Conservation (phyloP, 257 asterid species). For the Salvia rosmarinus region DNA sequence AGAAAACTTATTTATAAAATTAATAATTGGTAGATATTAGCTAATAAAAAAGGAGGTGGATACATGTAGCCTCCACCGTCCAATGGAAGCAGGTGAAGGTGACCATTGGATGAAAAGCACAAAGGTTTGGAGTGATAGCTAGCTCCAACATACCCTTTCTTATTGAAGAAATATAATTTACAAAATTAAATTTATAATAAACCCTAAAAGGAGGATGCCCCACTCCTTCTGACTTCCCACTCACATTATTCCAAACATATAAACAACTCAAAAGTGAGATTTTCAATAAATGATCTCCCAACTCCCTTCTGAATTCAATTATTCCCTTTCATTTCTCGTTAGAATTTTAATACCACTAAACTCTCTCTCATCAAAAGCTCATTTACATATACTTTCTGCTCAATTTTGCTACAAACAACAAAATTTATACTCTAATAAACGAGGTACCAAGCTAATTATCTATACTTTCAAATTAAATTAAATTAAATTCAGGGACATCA, state of each 20-base stretch:
- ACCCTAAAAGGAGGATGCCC: constrained; percentile 48
- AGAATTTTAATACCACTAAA: constrained; percentile 36
- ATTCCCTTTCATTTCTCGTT: constrained; percentile 52
- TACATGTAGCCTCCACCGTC: constrained; percentile 24
- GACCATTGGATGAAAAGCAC: constrained; percentile 54
- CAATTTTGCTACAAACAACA: constrained; percentile 53
- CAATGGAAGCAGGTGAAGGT: constrained; percentile 47
- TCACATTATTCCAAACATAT: constrained; percentile 67
- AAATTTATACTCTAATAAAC: constrained; percentile 22
- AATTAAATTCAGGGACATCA: background rate
- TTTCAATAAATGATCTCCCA: constrained; percentile 62
- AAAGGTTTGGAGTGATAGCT: constrained; percentile 37
- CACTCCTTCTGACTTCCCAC: constrained; percentile 75
- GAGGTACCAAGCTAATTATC: background rate
- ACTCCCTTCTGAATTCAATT: constrained; percentile 62
- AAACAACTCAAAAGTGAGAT: constrained; percentile 67
- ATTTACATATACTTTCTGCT: constrained; percentile 43
- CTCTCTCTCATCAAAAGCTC: constrained; percentile 53
- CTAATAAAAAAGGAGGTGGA: background rate
- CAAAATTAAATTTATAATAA: background rate
- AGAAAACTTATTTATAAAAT: background rate
- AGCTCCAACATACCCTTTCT: background rate
- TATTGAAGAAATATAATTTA: constrained; percentile 32
- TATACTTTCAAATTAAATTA: background rate
- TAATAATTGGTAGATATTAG: background rate